These are phyloP conservation scores for Vitis rotundifolia DNA, from an alignment of 164 flowering plant species.

Conservation along the genomic window DNA sequence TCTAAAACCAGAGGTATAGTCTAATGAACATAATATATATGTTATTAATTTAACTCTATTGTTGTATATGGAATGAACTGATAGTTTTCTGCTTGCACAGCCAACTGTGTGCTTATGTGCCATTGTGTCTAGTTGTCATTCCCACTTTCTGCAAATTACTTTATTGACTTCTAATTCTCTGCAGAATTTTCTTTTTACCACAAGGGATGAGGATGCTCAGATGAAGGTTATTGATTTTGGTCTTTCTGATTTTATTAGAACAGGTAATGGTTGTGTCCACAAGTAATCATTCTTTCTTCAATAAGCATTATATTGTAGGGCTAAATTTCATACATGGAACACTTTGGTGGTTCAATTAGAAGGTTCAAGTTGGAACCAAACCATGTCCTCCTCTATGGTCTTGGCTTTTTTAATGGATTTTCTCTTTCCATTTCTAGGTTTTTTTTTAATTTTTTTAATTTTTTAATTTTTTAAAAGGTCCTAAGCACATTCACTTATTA, in stretches of 20 bases:
- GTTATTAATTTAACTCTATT: not conserved
- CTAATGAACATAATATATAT: not conserved
- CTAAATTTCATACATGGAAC: not conserved
- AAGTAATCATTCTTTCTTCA: not conserved
- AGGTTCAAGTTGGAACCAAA: too few species aligned
- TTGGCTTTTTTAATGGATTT: too few species aligned
- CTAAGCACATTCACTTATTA: too few species aligned
- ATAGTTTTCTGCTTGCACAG: too few species aligned
- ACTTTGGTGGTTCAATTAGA: too few species aligned
- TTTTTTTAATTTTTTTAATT: too few species aligned
- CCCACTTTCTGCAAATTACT: not conserved
- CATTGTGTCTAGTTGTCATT: not conserved
- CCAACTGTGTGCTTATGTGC: not conserved
- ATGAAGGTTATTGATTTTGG: constrained; percentile 81
- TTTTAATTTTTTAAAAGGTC: too few species aligned
- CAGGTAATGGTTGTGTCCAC: constrained; percentile 42
- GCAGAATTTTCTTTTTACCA: constrained; percentile 73
- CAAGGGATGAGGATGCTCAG: constrained; percentile 55
- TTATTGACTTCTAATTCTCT: not conserved
- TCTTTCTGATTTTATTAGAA: constrained; percentile 62
- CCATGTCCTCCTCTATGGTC: too few species aligned
- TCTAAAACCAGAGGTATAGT: constrained; percentile 84
- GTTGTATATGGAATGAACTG: not conserved
- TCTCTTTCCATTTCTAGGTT: too few species aligned
- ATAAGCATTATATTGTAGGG: not conserved